Conservation (phyloP, 306 rosid species). For the Dalbergia cultrata region DNA sequence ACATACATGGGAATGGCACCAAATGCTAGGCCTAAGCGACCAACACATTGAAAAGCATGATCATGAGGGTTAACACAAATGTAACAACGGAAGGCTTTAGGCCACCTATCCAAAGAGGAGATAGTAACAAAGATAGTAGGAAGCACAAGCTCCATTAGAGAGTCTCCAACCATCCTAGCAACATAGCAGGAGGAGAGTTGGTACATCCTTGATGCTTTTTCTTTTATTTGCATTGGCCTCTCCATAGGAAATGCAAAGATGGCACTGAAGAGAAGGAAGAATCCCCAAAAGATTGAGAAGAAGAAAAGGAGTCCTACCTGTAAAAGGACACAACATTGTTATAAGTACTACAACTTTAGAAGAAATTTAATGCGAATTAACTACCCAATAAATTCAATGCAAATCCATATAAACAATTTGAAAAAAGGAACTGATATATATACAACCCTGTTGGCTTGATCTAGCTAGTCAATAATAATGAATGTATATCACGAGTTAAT, state of each 20-base stretch:
- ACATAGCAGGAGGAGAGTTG: constrained; percentile 86
- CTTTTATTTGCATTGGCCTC: constrained; percentile 81
- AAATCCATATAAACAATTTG: too few relatives aligned
- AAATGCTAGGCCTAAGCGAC: constrained; percentile 87
- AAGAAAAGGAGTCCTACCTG: constrained; percentile 94
- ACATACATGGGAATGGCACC: constrained; percentile 91
- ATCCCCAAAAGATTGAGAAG: constrained; percentile 95
- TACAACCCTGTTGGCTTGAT: too few relatives aligned
- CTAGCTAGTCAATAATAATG: too few relatives aligned
- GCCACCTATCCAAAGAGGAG: constrained; percentile 90
- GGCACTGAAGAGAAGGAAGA: constrained; percentile 86
- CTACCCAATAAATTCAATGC: too few relatives aligned
- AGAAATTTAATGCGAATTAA: not conserved
- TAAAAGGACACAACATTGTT: constrained; percentile 27
- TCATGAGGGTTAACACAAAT: constrained; percentile 69
- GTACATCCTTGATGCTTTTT: constrained; percentile 90
- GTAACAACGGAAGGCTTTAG: constrained; percentile 74
- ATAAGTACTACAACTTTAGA: not conserved
- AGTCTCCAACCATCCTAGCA: constrained; percentile 77
- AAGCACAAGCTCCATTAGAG: constrained; percentile 92
- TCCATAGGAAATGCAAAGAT: constrained; percentile 84
- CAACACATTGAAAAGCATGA: constrained; percentile 77
- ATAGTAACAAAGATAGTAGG: constrained; percentile 78
- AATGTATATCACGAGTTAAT: too few relatives aligned
- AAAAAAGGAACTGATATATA: too few relatives aligned